Percentiles rank a stretch among this genome's conserved stretches.
These are phyloP conservation scores for Globisporangium okanoganense DNA, from an alignment of 352 stramenopile species.

Conservation along the genomic window DNA sequence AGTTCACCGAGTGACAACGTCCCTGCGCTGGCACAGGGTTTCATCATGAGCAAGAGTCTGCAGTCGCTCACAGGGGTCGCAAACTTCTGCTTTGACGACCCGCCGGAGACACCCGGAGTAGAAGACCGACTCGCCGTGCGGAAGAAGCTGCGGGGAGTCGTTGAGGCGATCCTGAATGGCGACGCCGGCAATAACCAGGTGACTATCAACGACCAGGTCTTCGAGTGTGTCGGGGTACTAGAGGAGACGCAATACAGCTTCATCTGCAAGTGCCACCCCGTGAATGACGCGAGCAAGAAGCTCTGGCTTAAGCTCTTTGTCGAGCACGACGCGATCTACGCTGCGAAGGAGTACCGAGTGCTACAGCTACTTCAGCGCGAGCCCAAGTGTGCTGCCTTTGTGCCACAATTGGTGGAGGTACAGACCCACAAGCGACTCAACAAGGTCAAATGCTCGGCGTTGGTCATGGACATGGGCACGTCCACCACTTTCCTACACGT, in stretches of 20 bases:
- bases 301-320: constrained; percentile 57
- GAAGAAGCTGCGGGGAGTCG: constrained; percentile 14
- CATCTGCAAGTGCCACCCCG: constrained; percentile 27
- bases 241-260: constrained; percentile 45
- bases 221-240: constrained; percentile 14
- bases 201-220: constrained; percentile 9
- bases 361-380: constrained; percentile 37
- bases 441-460: constrained; percentile 38
- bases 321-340: constrained; percentile 46
- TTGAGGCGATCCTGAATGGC: constrained; percentile 11
- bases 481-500: constrained; percentile 36
- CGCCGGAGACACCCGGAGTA: constrained; percentile 4
- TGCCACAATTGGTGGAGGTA: constrained; percentile 30
- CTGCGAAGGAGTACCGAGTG: constrained; percentile 48
- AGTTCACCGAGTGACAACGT: constrained; percentile 5
- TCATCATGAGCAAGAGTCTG: constrained; percentile 30
- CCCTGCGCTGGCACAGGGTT: not conserved
- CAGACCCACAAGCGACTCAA: constrained; percentile 26
- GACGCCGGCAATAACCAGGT: not conserved
- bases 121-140: constrained; percentile 10
- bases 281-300: not conserved
- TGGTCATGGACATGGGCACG: constrained; percentile 41
- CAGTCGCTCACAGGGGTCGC: constrained; percentile 22
- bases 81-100: constrained; percentile 13
- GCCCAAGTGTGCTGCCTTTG: constrained; percentile 20